Conservation (phyloP, 257 asterid species). For the Ilex asprella region DNA sequence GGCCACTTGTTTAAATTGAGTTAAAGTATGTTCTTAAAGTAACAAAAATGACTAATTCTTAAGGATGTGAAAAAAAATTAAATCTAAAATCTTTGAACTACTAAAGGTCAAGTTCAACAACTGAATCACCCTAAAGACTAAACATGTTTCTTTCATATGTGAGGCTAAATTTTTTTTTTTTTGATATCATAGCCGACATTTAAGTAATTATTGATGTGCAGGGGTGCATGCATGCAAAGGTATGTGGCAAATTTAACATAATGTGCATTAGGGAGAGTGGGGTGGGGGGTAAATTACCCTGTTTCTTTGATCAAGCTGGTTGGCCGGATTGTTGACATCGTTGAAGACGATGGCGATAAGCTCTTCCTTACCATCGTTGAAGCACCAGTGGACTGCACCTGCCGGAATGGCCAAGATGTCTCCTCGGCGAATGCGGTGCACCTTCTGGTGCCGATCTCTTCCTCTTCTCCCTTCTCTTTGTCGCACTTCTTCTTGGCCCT, state of each 20-base stretch:
- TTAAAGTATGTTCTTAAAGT: too few relatives aligned
- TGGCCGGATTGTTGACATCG: slow-evolving; percentile 58
- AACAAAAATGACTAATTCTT: too few relatives aligned
- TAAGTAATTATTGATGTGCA: neutral
- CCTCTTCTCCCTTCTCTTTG: neutral
- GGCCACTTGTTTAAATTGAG: too few relatives aligned
- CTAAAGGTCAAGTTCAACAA: too few relatives aligned
- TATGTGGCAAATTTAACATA: neutral
- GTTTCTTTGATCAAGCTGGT: slow-evolving; percentile 66
- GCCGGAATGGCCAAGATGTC: slow-evolving; percentile 63
- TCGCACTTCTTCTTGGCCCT: neutral
- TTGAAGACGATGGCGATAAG: slow-evolving; percentile 50
- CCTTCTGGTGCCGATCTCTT: slow-evolving; percentile 54
- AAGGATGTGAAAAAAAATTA: too few relatives aligned
- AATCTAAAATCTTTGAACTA: too few relatives aligned
- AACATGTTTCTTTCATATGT: too few relatives aligned
- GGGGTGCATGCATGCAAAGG: too few relatives aligned
- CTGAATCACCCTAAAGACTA: too few relatives aligned
- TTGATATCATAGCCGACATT: neutral
- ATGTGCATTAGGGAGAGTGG: neutral
- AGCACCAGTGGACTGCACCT: slow-evolving; percentile 63
- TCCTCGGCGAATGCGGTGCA: slow-evolving; percentile 50
- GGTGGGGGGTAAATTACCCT: slow-evolving; percentile 26
- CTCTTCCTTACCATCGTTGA: slow-evolving; percentile 53
- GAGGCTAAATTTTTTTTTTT: too few relatives aligned